Evolutionary conservation across 2,329 filamentous ascomycete species (phyloP).

Genomic region (Venturia carpophila): DNA sequence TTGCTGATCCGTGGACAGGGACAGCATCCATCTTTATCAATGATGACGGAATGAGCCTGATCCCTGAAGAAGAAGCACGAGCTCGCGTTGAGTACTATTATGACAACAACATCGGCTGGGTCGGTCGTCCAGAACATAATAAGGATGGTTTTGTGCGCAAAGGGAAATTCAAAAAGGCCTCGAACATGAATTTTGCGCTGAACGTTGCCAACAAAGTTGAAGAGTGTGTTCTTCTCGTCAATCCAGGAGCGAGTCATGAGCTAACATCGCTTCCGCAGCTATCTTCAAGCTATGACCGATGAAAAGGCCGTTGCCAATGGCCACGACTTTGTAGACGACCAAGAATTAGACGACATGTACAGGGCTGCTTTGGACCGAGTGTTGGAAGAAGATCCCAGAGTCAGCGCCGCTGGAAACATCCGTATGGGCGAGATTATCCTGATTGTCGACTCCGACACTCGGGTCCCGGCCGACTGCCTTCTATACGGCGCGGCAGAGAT

Average conservation of each 20-base stretch:
- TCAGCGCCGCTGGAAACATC: constrained; percentile 54
- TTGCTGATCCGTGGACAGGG: neutral
- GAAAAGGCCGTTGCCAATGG: constrained; percentile 45
- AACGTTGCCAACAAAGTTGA: constrained; percentile 56
- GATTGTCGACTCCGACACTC: constrained; percentile 35
- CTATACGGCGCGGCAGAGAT: constrained; percentile 65
- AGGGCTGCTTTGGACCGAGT: constrained; percentile 44
- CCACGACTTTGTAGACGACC: constrained; percentile 21
- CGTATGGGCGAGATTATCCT: constrained; percentile 57
- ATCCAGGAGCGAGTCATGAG: constrained; percentile 28
- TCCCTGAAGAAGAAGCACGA: constrained; percentile 13
- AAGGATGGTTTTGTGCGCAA: constrained; percentile 47
- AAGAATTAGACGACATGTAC: no score
- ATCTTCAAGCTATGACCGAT: no score
- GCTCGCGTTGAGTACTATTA: constrained; percentile 30
- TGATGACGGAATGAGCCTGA: constrained; percentile 18
- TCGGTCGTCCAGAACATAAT: constrained; percentile 44
- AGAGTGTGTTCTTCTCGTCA: constrained; percentile 35
- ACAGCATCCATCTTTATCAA: constrained; percentile 21
- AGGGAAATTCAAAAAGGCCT: constrained; percentile 60
- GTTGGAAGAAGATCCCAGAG: constrained; percentile 43
- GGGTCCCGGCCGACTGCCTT: constrained; percentile 53
- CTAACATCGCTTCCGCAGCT: constrained; percentile 25
- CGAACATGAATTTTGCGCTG: constrained; percentile 66
- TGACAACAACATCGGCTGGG: constrained; percentile 44